Percentiles rank a stretch among this genome's conserved stretches.
Evolutionary conservation across 75 land plant genomes (phyloP).

Genomic region (Larix kaempferi): DNA sequence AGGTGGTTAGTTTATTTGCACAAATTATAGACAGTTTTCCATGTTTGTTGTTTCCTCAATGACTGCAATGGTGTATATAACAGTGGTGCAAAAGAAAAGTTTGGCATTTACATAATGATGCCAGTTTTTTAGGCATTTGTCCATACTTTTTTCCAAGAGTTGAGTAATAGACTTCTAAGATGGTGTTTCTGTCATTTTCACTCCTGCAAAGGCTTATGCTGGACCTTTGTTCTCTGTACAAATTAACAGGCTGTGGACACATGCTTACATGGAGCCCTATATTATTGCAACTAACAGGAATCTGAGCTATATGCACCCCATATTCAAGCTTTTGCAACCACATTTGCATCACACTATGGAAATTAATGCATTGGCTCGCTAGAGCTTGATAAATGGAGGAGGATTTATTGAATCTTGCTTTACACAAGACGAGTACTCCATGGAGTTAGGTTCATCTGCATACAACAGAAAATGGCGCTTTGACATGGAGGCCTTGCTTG

Average conservation of each 20-base stretch:
- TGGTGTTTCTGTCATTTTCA: not conserved
- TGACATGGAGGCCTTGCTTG: conserved; percentile 52
- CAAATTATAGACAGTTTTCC: not conserved
- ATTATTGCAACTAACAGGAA: conserved; percentile 62
- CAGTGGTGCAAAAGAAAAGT: not conserved
- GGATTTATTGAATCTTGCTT: conserved; percentile 49
- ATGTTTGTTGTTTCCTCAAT: not conserved
- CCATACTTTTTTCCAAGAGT: not conserved
- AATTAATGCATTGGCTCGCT: conserved; percentile 47
- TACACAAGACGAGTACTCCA: conserved; percentile 32
- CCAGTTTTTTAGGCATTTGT: not conserved
- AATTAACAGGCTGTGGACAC: conserved; percentile 54
- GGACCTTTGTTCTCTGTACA: not conserved
- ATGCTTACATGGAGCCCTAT: conserved; percentile 54
- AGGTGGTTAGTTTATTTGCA: not conserved
- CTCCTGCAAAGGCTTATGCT: not conserved
- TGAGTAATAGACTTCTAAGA: not conserved
- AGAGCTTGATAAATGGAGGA: conserved; percentile 34
- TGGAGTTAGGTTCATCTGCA: conserved; percentile 48
- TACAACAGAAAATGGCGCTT: conserved; percentile 56
- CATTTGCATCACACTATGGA: conserved; percentile 40
- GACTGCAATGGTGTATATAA: no score
- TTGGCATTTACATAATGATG: not conserved
- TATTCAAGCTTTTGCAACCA: conserved; percentile 32
- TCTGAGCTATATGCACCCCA: conserved; percentile 60